phyloP scores from a whole-genome alignment of 2,329 filamentous ascomycete genomes.

The Aureobasidium uvarum region DNA sequence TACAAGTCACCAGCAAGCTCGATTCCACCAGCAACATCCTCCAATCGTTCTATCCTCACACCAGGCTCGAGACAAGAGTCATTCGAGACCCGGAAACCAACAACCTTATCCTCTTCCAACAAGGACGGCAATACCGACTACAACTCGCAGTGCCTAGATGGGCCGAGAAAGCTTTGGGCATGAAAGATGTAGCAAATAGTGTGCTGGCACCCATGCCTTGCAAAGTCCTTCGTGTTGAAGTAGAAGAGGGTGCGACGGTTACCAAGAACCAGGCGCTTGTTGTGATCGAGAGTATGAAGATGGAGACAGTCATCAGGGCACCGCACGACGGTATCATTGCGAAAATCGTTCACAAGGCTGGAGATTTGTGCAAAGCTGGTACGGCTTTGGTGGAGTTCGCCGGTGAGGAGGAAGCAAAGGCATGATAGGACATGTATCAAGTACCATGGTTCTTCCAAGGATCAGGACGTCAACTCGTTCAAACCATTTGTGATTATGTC shows the following conservation, averaged over 20 bases:
- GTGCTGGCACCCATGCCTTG: constrained; percentile 96
- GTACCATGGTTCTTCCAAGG: no score
- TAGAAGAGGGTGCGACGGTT: constrained; percentile 75
- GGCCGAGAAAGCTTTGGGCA: constrained; percentile 82
- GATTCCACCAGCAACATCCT: constrained; percentile 52
- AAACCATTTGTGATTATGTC: not conserved
- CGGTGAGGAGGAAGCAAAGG: constrained; percentile 30
- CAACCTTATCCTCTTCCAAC: constrained; percentile 69
- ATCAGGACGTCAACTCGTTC: not conserved
- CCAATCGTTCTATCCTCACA: constrained; percentile 76
- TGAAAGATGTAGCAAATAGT: constrained; percentile 76
- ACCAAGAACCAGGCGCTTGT: constrained; percentile 84
- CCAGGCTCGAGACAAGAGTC: constrained; percentile 75
- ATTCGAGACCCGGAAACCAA: constrained; percentile 58
- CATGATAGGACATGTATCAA: not conserved
- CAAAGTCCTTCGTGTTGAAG: constrained; percentile 89
- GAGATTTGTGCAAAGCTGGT: constrained; percentile 49
- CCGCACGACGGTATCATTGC: constrained; percentile 50
- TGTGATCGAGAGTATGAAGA: constrained; percentile 60
- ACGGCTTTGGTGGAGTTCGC: constrained; percentile 49
- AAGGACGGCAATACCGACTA: constrained; percentile 58
- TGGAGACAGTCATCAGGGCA: constrained; percentile 56
- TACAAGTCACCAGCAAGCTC: constrained; percentile 50
- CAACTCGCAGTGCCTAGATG: constrained; percentile 64
- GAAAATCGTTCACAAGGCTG: constrained; percentile 50